These are phyloP conservation scores for Cryphonectria parasitica DNA, from an alignment of 2,329 filamentous ascomycete genomes.

Conservation along the genomic window DNA sequence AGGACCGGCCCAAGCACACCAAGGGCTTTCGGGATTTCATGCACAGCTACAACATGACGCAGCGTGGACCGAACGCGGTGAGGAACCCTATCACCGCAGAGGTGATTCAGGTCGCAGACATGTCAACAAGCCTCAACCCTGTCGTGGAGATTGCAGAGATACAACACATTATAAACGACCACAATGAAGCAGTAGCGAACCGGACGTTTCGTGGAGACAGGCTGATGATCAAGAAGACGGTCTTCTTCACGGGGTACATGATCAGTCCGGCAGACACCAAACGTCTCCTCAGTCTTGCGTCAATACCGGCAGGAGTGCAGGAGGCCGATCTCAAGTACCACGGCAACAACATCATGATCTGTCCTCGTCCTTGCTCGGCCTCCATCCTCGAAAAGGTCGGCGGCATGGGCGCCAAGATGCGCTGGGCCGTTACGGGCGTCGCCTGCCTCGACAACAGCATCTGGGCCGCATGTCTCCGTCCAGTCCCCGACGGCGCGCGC, in stretches of 20 bases:
- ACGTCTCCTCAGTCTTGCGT: constrained; percentile 70
- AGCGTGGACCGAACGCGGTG: constrained; percentile 50
- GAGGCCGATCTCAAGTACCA: constrained; percentile 78
- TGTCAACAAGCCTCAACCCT: constrained; percentile 73
- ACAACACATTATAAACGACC: constrained; percentile 85
- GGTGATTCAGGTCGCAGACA: constrained; percentile 84
- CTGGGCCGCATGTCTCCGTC: constrained; percentile 83
- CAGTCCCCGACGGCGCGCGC: constrained; percentile 67
- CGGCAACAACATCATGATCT: constrained; percentile 90
- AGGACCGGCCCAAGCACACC: constrained; percentile 69
- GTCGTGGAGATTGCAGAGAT: constrained; percentile 80
- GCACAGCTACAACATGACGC: constrained; percentile 69
- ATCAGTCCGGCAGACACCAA: constrained; percentile 73
- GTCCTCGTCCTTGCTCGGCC: constrained; percentile 72
- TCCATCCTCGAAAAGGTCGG: constrained; percentile 81
- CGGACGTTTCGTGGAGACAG: constrained; percentile 45
- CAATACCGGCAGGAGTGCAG: constrained; percentile 63
- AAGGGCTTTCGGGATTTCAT: constrained; percentile 87
- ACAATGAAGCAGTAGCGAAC: constrained; percentile 67
- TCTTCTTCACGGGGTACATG: constrained; percentile 92
- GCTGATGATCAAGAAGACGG: constrained; percentile 79
- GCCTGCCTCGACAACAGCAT: constrained; percentile 77
- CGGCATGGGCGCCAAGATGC: constrained; percentile 80
- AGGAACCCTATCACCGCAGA: constrained; percentile 73
- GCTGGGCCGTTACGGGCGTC: constrained; percentile 80